phyloP scores from a whole-genome alignment of 2,329 filamentous ascomycete genomes.

The Fusarium dimerum region DNA sequence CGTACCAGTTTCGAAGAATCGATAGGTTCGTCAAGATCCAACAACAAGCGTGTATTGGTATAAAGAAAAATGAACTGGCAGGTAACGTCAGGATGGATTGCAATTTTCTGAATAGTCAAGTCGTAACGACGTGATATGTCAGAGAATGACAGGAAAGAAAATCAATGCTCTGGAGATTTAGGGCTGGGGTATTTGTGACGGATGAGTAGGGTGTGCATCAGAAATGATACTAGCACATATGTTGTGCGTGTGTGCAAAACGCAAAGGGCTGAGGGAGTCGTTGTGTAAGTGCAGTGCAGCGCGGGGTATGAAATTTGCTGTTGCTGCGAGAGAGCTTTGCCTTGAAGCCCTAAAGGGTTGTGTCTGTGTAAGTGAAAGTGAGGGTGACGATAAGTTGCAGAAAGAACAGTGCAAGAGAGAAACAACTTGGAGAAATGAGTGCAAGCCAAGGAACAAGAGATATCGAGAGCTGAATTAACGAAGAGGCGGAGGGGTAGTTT shows the following conservation, averaged over 20 bases:
- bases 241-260: slow-evolving; percentile 13
- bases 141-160: background rate
- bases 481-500: slow-evolving; percentile 9
- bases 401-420: too few relatives aligned
- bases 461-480: slow-evolving; percentile 10
- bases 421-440: too few relatives aligned
- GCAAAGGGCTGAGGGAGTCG: background rate
- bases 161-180: background rate
- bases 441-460: slow-evolving; percentile 5
- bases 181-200: background rate
- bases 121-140: background rate
- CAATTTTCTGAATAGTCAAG: background rate
- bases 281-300: background rate
- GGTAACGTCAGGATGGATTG: too few relatives aligned
- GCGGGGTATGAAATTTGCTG: background rate
- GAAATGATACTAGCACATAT: slow-evolving; percentile 12
- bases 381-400: background rate
- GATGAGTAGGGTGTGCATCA: slow-evolving; percentile 12
- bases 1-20: too few relatives aligned
- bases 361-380: background rate
- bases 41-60: too few relatives aligned
- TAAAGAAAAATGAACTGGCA: too few relatives aligned
- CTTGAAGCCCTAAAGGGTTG: background rate
- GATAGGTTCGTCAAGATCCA: too few relatives aligned
- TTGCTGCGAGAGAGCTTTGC: background rate